phyloP scores from a whole-genome alignment of 208 protist species.

The Trypanosoma platydactyli region DNA sequence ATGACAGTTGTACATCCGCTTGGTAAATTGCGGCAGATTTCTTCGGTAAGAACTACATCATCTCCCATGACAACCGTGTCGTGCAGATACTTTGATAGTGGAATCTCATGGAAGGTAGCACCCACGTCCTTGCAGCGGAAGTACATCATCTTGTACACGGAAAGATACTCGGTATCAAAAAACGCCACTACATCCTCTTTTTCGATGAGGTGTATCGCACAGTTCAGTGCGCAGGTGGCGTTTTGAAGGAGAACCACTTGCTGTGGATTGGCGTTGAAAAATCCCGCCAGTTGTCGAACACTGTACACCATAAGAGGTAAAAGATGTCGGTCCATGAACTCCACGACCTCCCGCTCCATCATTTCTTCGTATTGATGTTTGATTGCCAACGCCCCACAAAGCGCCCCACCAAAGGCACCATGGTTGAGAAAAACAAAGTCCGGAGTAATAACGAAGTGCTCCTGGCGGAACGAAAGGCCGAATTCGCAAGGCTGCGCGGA shows the following conservation, averaged over 20 bases:
- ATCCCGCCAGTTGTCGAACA: conserved; percentile 65
- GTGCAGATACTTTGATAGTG: conserved; percentile 58
- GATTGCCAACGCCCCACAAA: conserved; percentile 61
- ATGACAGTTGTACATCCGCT: conserved; percentile 72
- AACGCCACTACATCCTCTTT: conserved; percentile 75
- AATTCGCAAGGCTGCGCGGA: conserved; percentile 27
- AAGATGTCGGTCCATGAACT: conserved; percentile 87
- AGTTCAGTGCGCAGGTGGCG: conserved; percentile 87
- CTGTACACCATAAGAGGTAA: conserved; percentile 83
- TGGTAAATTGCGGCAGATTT: conserved; percentile 65
- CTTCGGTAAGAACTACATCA: conserved; percentile 51
- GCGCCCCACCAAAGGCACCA: conserved; percentile 88
- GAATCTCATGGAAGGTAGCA: conserved; percentile 64
- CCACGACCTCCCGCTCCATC: conserved; percentile 82
- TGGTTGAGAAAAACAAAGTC: conserved; percentile 91
- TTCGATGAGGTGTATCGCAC: conserved; percentile 74
- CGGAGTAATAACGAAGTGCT: conserved; percentile 70
- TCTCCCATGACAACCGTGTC: conserved; percentile 66
- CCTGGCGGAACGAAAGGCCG: conserved; percentile 45
- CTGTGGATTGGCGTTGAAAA: conserved; percentile 63
- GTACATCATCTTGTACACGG: conserved; percentile 91
- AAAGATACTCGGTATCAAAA: conserved; percentile 83
- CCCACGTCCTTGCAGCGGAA: conserved; percentile 77
- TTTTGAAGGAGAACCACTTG: conserved; percentile 91
- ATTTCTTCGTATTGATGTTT: conserved; percentile 76